Evolutionary conservation across 108 stramenopile species (phyloP), one percentile per base, ranked within the genome.

Genomic region (Cyclotella sp.): DNA sequence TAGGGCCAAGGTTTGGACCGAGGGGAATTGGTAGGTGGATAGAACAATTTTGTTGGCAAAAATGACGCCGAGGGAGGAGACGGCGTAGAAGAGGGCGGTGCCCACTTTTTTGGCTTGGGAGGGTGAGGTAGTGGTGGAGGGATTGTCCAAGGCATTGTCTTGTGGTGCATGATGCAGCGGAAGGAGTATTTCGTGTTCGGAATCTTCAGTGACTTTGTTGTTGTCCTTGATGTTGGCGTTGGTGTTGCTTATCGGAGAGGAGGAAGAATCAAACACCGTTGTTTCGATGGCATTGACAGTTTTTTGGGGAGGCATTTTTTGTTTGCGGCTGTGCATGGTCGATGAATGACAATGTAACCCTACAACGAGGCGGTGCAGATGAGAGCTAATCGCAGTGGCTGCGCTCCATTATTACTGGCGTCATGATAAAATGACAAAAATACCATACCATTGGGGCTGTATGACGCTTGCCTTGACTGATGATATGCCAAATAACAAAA

Each of bases 21-120:
- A 79, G 14, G 79, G 79, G 21, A 85, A 87, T 21, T 60, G 43
- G 62, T 74, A 85, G 0, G 68, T 76, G 9, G 81, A 85, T 1
- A 87, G 46, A 3, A 84, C 76, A 21, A 58, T 58, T 27, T 87
- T 87, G 63, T 87, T 87, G 3, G 78, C 68, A 42, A 82, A 82
- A 16, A 87, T 85, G 41, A 87, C 72, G 3, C 72, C 81, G 1
- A 85, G 24, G 6, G 81, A 82, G 16, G 84, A 78, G 21, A 70
- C 49, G 16, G 73, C 84, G 45, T 85, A 85, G 61, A 85, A 83
- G 16, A 83, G 28, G 0, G 82, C 82, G 21, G 82, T 79, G 66
- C 79, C 79, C 7, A 80, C 41, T 22, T 69, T 80, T 59, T 53
- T 80, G 52, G 68, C 72, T 60, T 73, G 79, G 52, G 78, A 51